Base-by-base conservation (phyloP, 495 filamentous ascomycete species). In the Ramalina intermedia region DNA sequence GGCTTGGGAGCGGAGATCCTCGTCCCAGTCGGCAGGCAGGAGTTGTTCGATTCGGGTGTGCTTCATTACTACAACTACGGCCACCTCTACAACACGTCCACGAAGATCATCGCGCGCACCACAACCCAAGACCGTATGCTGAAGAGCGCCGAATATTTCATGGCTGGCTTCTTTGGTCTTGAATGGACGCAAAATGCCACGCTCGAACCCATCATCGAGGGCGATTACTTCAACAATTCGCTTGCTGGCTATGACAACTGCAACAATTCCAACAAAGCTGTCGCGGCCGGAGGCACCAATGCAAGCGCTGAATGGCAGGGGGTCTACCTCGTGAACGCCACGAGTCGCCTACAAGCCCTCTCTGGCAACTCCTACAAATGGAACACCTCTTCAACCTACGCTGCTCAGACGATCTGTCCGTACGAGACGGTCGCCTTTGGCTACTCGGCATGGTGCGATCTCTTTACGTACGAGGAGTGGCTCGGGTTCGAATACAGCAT, bases 11-110 rank as follows among this genome's bases (percentile, higher is more conserved):
- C 61, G 47, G 63, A 70, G 49, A 74, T 77, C 38, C 66, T 81
- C 0, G 72, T 76, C 1, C 69, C 73, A 0, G 61, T 65, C 29
- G 72, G 72, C 2, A 68, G 69, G 18, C 71, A 72, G 41, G 66
- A 75, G 50, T 54, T 73, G 0, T 75, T 72, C 42, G 65, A 74
- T 40, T 67, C 63, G 29, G 72, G 72, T 48, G 63, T 75, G 1
- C 59, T 78, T 6, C 74, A 80, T 52, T 70, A 69, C 44, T 81
- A 79, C 54, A 69, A 79, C 58, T 83, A 83, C 49, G 73, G 68
- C 2, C 69, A 72, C 43, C 67, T 81, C 8, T 80, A 76, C 46
- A 71, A 79, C 42, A 71, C 76, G 4, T 66, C 67, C n/a, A 72
- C 66, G 48, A 80, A 79, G 58, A 73, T 82, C 38, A 70, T 82